Base-by-base conservation (phyloP, 2,329 filamentous ascomycete species). In the Sordariomycetes sp. region DNA sequence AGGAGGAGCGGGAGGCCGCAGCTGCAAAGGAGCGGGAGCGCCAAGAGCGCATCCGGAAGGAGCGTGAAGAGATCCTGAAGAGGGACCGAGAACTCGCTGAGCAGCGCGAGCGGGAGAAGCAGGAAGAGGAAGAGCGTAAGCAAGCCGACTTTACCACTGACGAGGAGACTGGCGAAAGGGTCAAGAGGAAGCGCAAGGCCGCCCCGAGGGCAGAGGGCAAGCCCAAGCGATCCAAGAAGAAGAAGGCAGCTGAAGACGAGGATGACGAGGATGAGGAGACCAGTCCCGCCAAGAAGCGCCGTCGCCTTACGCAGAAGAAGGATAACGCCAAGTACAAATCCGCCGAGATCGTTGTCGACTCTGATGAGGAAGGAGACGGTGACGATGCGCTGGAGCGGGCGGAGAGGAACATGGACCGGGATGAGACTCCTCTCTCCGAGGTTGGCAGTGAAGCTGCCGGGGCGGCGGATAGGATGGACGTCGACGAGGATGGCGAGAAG, bases 141-240 rank as follows among this genome's bases (percentile, higher is more conserved):
- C 82, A 82, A 31, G 86, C 85, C 3, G 87, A 94, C 49, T 72
- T 84, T 58, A 92, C 84, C 0, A 83, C 78, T 0, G 86, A 93
- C 51, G 73, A 70, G 21, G 86, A 93, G 58, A 90, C 84, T 4
- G 86, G 85, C 23, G 84, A 92, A 33, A 79, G 77, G 52, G 70
- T 86, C 36, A 86, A 85, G 66, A 72, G 84, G 39, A 88, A 87
- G 68, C 84, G 82, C 58, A 80, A 63, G 59, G 47, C 60, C 9
- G 63, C 57, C 5, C 50, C 59, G 2, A 49, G 64, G 21, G 53
- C 55, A 27, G 63, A 63, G 44, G 54, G 50, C 20, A 72, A 65
- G 50, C 55, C 63, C 19, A 66, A 57, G 55, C 46, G 55, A 46
- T 33, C 46, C 10, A 30, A 36, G 19, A 80, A 77, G 70, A 83